phyloP scores from a whole-genome alignment of 345 rosid species.

The Melastoma malabathricum region DNA sequence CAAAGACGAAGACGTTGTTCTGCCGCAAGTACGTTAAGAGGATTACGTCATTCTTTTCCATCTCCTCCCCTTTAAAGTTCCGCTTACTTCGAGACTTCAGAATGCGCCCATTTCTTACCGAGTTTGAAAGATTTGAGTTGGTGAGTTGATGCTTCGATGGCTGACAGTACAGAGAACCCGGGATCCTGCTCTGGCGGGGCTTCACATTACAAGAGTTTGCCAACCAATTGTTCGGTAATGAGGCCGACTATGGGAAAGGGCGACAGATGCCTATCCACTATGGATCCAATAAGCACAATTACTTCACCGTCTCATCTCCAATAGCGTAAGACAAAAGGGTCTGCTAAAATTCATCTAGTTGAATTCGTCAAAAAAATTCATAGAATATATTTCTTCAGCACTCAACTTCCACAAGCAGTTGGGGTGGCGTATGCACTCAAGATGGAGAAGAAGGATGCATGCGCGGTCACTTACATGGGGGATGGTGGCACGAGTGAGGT shows the following conservation, averaged over 20 bases:
- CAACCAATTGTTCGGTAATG: constrained; percentile 59
- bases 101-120: too few species aligned
- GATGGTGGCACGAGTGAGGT: constrained; percentile 88
- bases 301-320: constrained; percentile 64
- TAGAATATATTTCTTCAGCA: constrained; percentile 19
- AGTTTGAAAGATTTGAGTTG: too few species aligned
- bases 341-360: neutral
- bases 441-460: constrained; percentile 57
- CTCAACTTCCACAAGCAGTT: constrained; percentile 74
- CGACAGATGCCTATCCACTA: constrained; percentile 82
- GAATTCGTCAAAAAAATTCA: neutral
- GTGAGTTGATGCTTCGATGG: neutral
- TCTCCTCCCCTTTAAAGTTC: neutral
- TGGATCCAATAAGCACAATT: constrained; percentile 54
- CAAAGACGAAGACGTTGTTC: constrained; percentile 35
- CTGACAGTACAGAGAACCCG: constrained; percentile 62
- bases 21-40: constrained; percentile 61
- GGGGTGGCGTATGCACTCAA: constrained; percentile 67
- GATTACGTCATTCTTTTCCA: too few species aligned
- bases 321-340: constrained; percentile 38
- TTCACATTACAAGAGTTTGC: constrained; percentile 59
- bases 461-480: constrained; percentile 50
- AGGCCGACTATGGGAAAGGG: constrained; percentile 64
- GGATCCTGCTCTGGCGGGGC: constrained; percentile 67
- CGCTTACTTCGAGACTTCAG: too few species aligned